Evolutionary conservation across 805 yeast species (phyloP), one percentile per base, ranked within the genome.

Genomic region (Ogataea minuta): DNA sequence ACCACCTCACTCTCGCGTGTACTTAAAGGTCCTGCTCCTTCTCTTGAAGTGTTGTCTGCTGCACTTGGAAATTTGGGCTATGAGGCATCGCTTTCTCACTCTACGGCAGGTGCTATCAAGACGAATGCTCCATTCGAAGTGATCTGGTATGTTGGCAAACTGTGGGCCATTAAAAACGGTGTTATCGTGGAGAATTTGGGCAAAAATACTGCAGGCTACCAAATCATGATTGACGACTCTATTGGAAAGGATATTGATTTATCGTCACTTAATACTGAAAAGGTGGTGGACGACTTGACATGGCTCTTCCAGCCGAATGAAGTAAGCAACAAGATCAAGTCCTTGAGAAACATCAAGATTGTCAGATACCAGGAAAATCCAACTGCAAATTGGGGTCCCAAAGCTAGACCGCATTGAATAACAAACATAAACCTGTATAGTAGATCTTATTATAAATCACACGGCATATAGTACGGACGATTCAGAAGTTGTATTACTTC

Each of bases 331-430:
- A 71, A 67, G 34, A 64, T 89, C 39, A 78, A 77, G 50, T 68
- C 63, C 39, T 66, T 87, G 38, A 73, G 96, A 54, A 80, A 76
- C 47, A 72, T 87, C 43, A 88, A 88, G 63, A 77, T 91, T 57
- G 88, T 88, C 10, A 72, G 96, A 53, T 91, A 74, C 63, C 99
- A 90, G 59, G 89, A 81, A 56, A 91, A 90, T 56, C 99, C 99
- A 11, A 76, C 88, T 1, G 86, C 85, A 59, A 82, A 86, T 59
- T 93, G 99, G 99, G 99, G 99, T 1, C 99, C 98, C 25, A 87
- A 84, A 66, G 50, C 53, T 2, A 79, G 84, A 55, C 95, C 95
- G 14, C 63, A 62, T 30, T 57, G 45, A 28, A 33, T 20, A 36
- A 29, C 25, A 41, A 6, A 21, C 15, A 15, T 31, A 21, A 8